Base-by-base conservation (phyloP, 1,284 basidiomycete genomes). In the Rhodotorula sp. region DNA sequence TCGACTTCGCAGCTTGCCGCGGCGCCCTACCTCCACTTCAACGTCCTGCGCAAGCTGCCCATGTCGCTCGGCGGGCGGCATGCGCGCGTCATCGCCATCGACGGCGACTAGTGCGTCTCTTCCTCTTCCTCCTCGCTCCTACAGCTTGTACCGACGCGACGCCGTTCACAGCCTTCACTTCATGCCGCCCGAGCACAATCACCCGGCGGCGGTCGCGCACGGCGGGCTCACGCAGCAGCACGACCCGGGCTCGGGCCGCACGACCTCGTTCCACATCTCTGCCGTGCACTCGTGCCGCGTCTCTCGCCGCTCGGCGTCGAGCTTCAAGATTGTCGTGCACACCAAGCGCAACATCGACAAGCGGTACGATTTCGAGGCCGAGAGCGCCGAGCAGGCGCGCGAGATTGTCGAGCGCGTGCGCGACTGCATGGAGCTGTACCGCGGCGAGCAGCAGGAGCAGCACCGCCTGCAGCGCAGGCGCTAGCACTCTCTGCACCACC, bases 301-400 rank as follows among this genome's bases (percentile, higher is more conserved):
- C 78, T 91, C 90, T 1, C 87, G 88, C 57, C 92, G 95, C 80
- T 87, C 88, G 8, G 88, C 89, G 27, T 86, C 89, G 5, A 87
- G 88, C 41, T 96, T 99, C 87, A 97, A 97, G 84, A 83, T 93
- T 41, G 85, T 91, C 54, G 89, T 92, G 7, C 89, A 90, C 60
- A 65, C 70, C 7, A 86, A 87, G 16, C 86, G 88, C 48, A 70
- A 79, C 27, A 82, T 85, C 71, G 80, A 80, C 46, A 99, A 99
- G 84, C 86, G 95, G 48, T 99, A 98, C 80, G 96, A 99, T 79
- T 97, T 98, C 80, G 97, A 99, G 82, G 95, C 94, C 0, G 95
- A 97, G 81, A 93, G 85, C 77, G 85, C 90, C 0, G 88, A 88
- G 67, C 77, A 76, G 69, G 82, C 82, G 61, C 77, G 79, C 42